Percentiles rank a stretch among this genome's conserved stretches.
phyloP scores from a whole-genome alignment of 805 yeast species.

The Wickerhamomyces queroliae region DNA sequence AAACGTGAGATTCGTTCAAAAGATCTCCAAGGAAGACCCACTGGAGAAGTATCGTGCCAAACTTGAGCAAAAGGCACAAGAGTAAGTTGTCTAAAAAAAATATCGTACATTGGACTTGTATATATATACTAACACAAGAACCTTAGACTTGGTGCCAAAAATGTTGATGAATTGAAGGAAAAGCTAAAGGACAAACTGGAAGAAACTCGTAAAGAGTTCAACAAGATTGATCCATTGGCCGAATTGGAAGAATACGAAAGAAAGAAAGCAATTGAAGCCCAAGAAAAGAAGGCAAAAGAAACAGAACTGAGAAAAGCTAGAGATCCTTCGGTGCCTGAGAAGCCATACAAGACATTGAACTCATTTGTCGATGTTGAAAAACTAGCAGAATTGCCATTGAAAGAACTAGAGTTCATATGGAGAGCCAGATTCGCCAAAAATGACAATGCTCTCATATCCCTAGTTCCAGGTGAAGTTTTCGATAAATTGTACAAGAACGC shows the following conservation, averaged over 20 bases:
- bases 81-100: constrained; percentile 20
- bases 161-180: constrained; percentile 55
- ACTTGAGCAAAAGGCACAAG: constrained; percentile 30
- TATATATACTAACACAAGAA: not conserved
- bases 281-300: constrained; percentile 17
- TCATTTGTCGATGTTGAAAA: constrained; percentile 71
- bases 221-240: constrained; percentile 61
- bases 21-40: constrained; percentile 19
- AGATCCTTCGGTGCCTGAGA: constrained; percentile 30
- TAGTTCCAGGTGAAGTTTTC: constrained; percentile 51
- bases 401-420: constrained; percentile 82
- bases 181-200: constrained; percentile 58
- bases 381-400: constrained; percentile 43
- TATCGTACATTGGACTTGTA: not conserved
- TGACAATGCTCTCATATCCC: constrained; percentile 60
- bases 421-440: constrained; percentile 71
- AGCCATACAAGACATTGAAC: constrained; percentile 65
- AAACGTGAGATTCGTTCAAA: constrained; percentile 11
- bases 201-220: constrained; percentile 46
- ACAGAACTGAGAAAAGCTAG: constrained; percentile 29
- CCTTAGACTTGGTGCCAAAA: constrained; percentile 31
- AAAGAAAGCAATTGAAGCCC: constrained; percentile 23
- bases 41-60: constrained; percentile 28
- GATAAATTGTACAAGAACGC: constrained; percentile 61
- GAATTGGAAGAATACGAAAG: constrained; percentile 56